Percentiles rank a stretch among this genome's conserved stretches.
phyloP scores from a whole-genome alignment of 148 eudicot genomes.

The Rhododendron molle region DNA sequence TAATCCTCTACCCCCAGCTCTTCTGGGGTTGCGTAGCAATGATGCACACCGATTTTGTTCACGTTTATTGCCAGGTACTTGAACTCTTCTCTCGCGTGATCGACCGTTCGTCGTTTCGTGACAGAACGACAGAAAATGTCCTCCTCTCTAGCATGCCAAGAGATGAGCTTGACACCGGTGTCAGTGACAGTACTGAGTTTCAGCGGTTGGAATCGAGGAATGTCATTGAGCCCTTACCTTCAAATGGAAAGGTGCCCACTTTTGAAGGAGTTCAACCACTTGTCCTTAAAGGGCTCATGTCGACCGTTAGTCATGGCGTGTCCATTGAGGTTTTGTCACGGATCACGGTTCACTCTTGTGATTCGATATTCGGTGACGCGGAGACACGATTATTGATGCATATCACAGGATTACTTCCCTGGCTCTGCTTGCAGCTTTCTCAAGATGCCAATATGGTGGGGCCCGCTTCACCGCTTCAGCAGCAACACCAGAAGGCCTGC shows the following conservation, averaged over 20 bases:
- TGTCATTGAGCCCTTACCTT: slow-evolving; percentile 29
- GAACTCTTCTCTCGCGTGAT: slow-evolving; percentile 96
- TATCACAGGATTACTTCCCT: slow-evolving; percentile 88
- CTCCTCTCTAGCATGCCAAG: slow-evolving; percentile 98
- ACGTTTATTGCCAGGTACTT: slow-evolving; percentile 95
- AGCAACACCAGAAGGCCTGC: slow-evolving; percentile 80
- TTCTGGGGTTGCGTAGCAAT: slow-evolving; percentile 99
- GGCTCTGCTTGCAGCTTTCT: slow-evolving; percentile 90
- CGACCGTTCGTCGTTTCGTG: slow-evolving; percentile 83
- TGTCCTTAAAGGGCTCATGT: slow-evolving; percentile 92
- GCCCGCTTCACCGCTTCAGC: slow-evolving; percentile 59
- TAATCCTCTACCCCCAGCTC: slow-evolving; percentile 95
- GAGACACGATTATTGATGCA: slow-evolving; percentile 95
- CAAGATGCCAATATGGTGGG: slow-evolving; percentile 51
- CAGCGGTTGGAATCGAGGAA: slow-evolving; percentile 65
- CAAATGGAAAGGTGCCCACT: slow-evolving; percentile 67
- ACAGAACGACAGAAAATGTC: slow-evolving; percentile 92
- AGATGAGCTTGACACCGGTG: slow-evolving; percentile 70
- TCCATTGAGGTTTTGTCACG: slow-evolving; percentile 91
- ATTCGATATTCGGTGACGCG: slow-evolving; percentile 87
- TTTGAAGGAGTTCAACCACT: slow-evolving; percentile 99
- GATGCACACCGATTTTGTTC: slow-evolving; percentile 99
- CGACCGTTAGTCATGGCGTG: slow-evolving; percentile 79
- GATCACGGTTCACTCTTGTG: slow-evolving; percentile 85
- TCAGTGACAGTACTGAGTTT: slow-evolving; percentile 56